Evolutionary conservation across 805 yeast species (phyloP), one percentile per base, ranked within the genome.

Genomic region (Jamesozyma piceae): DNA sequence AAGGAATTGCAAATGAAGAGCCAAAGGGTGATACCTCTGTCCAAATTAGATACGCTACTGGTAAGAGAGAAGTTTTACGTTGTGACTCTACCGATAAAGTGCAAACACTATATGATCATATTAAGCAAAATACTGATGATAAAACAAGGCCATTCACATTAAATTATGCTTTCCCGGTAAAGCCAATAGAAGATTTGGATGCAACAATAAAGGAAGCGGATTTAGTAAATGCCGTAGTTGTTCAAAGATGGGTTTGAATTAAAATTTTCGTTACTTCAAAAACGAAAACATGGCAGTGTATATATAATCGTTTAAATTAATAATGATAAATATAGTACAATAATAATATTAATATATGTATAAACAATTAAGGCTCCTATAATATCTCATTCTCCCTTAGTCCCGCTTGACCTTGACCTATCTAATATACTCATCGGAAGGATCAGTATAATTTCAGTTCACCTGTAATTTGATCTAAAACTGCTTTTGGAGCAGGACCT

Each of bases 401-500:
- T n/a, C n/a, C n/a, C n/a, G n/a, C n/a, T n/a, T n/a, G n/a, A n/a
- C n/a, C n/a, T n/a, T n/a, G n/a, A n/a, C n/a, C n/a, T n/a, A n/a
- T n/a, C n/a, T n/a, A n/a, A n/a, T n/a, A n/a, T n/a, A n/a, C n/a
- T n/a, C n/a, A n/a, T 24, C 28, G 28, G 10, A 24, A 6, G 10
- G 28, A 6, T 51, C 63, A 87, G 56, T 83, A 86, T 45, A 90
- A 67, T 20, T 37, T 37, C 19, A 37, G 27, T 15, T 73, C 80
- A 14, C 85, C 81, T 1, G 97, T 89, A 42, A 90, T 77, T 57
- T 80, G 77, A 60, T 92, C 96, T 46, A 90, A 62, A 0, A 81
- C 78, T 0, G 72, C 52, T 50, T 80, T 85, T 19, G 97, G 97
- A 17, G 96, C 97, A 1, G 99, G 99, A 0, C 99, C 99, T 22